A percentile compares a stretch with the other conserved stretches of the same genome.
phyloP scores from a whole-genome alignment of 2,329 filamentous ascomycete species.

The Diaporthe caulivora region DNA sequence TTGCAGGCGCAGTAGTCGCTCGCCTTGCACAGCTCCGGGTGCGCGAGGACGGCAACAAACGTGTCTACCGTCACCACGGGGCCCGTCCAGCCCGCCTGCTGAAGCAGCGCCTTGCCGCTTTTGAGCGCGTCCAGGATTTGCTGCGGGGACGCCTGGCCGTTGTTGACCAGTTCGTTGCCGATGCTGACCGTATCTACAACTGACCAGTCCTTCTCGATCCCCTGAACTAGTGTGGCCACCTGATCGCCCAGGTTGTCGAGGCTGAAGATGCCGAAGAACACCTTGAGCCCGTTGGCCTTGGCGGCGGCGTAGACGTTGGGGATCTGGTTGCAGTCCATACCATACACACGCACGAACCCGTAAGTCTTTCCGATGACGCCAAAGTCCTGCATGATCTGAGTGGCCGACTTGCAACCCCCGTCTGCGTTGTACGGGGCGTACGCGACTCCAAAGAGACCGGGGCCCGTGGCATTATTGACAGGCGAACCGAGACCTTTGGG shows the following conservation, averaged over 20 bases:
- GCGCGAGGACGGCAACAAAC: conserved; percentile 73
- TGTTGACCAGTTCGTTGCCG: conserved; percentile 85
- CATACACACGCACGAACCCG: conserved; percentile 80
- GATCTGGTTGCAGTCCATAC: conserved; percentile 82
- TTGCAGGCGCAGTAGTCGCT: conserved; percentile 88
- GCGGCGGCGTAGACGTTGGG: conserved; percentile 72
- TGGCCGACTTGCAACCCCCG: conserved; percentile 74
- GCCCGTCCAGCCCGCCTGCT: conserved; percentile 74
- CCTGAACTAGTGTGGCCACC: conserved; percentile 70
- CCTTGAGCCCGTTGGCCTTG: conserved; percentile 72
- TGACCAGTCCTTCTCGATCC: conserved; percentile 74
- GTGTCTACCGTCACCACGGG: conserved; percentile 86
- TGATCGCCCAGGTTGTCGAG: conserved; percentile 68
- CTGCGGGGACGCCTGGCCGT: conserved; percentile 63
- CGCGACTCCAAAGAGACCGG: conserved; percentile 55
- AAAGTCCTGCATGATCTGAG: conserved; percentile 76
- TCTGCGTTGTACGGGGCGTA: conserved; percentile 64
- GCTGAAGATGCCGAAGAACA: conserved; percentile 82
- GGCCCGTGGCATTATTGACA: conserved; percentile 30
- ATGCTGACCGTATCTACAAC: conserved; percentile 78
- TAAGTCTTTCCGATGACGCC: conserved; percentile 65
- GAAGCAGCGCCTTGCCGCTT: conserved; percentile 69
- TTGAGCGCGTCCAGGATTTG: conserved; percentile 71
- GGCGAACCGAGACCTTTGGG: not conserved
- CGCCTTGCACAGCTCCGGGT: conserved; percentile 77